phyloP scores from a whole-genome alignment of 176 grass and related monocot species.

The Bonia amplexicaulis region DNA sequence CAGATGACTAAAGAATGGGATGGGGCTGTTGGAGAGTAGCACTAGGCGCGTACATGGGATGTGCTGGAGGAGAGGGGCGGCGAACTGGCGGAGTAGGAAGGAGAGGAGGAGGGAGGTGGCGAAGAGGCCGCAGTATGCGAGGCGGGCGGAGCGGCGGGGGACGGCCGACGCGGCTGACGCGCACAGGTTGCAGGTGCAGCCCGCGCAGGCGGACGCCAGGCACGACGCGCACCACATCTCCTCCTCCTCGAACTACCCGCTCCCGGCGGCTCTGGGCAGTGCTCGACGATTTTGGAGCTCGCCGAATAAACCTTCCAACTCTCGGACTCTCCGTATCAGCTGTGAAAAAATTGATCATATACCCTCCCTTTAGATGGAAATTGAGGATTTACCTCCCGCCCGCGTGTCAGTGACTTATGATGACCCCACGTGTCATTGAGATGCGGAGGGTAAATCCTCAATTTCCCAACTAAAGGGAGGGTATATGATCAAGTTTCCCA shows the following conservation, averaged over 20 bases:
- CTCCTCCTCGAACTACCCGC: neutral
- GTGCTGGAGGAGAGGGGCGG: conserved; percentile 42
- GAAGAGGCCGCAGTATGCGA: conserved; percentile 52
- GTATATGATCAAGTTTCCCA: too few relatives aligned
- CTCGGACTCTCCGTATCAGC: too few relatives aligned
- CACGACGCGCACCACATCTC: conserved; percentile 85
- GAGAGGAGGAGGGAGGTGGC: conserved; percentile 44
- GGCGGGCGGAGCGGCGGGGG: conserved; percentile 48
- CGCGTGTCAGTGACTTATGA: too few relatives aligned
- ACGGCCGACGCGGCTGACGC: conserved; percentile 62
- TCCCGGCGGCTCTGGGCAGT: too few relatives aligned
- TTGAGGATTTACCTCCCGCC: too few relatives aligned
- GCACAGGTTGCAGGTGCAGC: conserved; percentile 87
- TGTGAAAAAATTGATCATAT: too few relatives aligned
- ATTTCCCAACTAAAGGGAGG: too few relatives aligned
- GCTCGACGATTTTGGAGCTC: too few relatives aligned
- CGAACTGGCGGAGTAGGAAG: conserved; percentile 51
- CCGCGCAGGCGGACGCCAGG: conserved; percentile 69
- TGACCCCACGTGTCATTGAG: too few relatives aligned
- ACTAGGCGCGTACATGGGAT: conserved; percentile 32
- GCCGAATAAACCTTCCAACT: too few relatives aligned
- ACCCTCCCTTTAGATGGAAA: too few relatives aligned
- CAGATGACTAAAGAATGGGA: neutral
- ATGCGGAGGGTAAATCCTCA: too few relatives aligned
- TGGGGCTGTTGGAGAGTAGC: neutral